phyloP scores from a whole-genome alignment of 768 basidiomycete genomes.

The Kwoniella dejecticola region DNA sequence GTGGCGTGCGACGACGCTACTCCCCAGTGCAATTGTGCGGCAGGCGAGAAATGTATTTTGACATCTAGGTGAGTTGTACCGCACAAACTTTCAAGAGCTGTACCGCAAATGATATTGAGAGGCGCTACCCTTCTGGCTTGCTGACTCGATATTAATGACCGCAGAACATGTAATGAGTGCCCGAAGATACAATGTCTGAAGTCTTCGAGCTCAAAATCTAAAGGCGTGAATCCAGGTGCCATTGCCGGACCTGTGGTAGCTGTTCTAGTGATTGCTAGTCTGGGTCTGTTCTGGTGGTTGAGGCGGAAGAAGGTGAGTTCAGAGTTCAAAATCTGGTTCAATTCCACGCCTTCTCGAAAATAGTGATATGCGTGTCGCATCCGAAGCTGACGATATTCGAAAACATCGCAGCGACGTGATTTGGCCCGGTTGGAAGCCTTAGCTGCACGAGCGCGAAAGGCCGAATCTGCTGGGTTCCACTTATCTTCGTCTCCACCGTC shows the following conservation, averaged over 20 bases:
- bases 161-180: conserved; percentile 53
- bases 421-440: conserved; percentile 46
- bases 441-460: conserved; percentile 44
- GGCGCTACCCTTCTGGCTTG: neutral
- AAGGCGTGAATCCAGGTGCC: conserved; percentile 48
- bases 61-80: conserved; percentile 41
- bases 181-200: conserved; percentile 49
- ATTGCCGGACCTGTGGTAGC: conserved; percentile 54
- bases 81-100: neutral
- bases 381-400: neutral
- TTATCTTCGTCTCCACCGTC: conserved; percentile 45
- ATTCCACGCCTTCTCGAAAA: too few species aligned
- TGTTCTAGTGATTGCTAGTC: conserved; percentile 50
- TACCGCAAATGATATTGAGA: neutral
- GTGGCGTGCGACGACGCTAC: conserved; percentile 37
- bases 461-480: conserved; percentile 51
- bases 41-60: conserved; percentile 44
- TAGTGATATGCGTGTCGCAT: too few species aligned
- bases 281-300: conserved; percentile 52
- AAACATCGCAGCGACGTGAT: conserved; percentile 37
- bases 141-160: conserved; percentile 1
- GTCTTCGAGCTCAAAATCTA: conserved; percentile 18
- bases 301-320: conserved; percentile 48
- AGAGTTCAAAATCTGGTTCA: too few species aligned
- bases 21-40: conserved; percentile 47